Percentiles rank a stretch among this genome's conserved stretches.
phyloP scores from a whole-genome alignment of 441 rosid genomes.

The Populus hybrid region DNA sequence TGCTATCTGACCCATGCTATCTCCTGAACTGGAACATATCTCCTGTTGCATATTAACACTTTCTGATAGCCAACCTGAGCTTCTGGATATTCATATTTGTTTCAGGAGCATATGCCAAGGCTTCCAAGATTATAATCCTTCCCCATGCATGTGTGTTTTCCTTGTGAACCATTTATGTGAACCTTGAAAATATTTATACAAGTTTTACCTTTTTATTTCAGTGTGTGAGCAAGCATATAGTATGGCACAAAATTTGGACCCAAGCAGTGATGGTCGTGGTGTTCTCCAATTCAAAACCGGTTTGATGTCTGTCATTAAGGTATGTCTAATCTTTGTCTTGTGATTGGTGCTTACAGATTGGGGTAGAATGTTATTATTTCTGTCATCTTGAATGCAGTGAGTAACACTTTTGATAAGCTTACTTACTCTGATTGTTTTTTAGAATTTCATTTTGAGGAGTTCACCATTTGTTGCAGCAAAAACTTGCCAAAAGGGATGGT shows the following conservation, averaged over 20 bases:
- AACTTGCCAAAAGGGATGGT: constrained; percentile 87
- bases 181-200: neutral
- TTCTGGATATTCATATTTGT: constrained; percentile 1
- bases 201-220: constrained; percentile 27
- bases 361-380: constrained; percentile 5
- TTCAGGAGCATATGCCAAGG: neutral
- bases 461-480: constrained; percentile 70
- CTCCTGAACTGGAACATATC: neutral
- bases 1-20: neutral
- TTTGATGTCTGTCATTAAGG: constrained; percentile 93
- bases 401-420: neutral
- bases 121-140: neutral
- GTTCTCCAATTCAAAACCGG: constrained; percentile 99
- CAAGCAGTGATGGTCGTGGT: constrained; percentile 94
- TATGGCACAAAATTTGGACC: constrained; percentile 96
- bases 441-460: constrained; percentile 11
- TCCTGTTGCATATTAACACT: neutral
- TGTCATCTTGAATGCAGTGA: constrained; percentile 4
- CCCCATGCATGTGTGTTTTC: neutral
- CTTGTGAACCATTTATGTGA: neutral
- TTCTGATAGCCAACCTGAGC: constrained; percentile 12
- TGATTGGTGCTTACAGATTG: constrained; percentile 7
- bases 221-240: constrained; percentile 98
- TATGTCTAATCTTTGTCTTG: constrained; percentile 20
- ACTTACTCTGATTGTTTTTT: neutral